A percentile compares a stretch with the other conserved stretches of the same genome.
phyloP scores from a whole-genome alignment of 179 eudicot genomes.

The Beta lomatogona region DNA sequence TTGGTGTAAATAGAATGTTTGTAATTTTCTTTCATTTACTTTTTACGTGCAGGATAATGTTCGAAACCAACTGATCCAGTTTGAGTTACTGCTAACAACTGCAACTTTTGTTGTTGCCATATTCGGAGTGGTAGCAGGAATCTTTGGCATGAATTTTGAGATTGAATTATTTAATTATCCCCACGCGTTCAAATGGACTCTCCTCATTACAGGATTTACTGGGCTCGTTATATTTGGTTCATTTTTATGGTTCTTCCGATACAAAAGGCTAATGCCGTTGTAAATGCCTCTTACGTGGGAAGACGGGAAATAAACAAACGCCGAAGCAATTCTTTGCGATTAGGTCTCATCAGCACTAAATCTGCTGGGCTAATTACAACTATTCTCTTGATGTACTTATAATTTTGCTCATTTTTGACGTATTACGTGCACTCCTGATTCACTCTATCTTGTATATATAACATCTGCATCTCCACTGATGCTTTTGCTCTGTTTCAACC shows the following conservation, averaged over 20 bases:
- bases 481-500: neutral
- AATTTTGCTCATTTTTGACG: neutral
- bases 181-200: conserved; percentile 81
- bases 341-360: neutral
- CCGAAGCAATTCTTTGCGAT: neutral
- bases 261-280: conserved; percentile 85
- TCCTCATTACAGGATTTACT: conserved; percentile 62
- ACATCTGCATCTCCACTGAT: neutral
- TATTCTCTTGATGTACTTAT: neutral
- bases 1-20: neutral
- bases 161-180: conserved; percentile 62
- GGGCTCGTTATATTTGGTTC: conserved; percentile 66
- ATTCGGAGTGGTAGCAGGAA: conserved; percentile 89
- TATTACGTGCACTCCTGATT: neutral
- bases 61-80: conserved; percentile 95
- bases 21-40: neutral
- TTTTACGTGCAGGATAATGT: conserved; percentile 73
- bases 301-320: neutral
- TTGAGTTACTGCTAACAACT: conserved; percentile 84
- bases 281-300: conserved; percentile 31
- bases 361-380: neutral
- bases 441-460: too few relatives aligned
- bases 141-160: conserved; percentile 91
- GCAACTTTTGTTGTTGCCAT: conserved; percentile 97
- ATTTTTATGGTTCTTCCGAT: conserved; percentile 79